Percentiles rank a stretch among this genome's conserved stretches.
These are phyloP conservation scores for Psidium guajava DNA, from an alignment of 345 rosid species.

Conservation along the genomic window DNA sequence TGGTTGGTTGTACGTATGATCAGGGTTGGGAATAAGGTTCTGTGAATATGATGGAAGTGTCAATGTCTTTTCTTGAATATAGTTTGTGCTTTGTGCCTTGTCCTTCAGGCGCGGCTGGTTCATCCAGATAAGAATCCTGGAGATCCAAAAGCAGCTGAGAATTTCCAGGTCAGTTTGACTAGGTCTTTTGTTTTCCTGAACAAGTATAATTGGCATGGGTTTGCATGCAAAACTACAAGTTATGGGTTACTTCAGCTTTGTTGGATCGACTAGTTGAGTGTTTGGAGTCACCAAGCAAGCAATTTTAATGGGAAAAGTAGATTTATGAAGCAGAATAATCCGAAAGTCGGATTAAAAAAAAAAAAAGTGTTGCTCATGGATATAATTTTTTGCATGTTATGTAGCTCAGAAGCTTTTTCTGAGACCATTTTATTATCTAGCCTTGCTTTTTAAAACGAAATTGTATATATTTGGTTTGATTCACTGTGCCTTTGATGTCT, in stretches of 20 bases:
- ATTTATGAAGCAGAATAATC: background rate
- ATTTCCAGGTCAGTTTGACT: constrained; percentile 57
- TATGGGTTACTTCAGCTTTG: background rate
- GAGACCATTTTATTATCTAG: background rate
- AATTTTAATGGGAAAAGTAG: background rate
- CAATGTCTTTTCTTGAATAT: background rate
- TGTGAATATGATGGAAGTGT: background rate
- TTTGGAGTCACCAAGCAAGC: background rate
- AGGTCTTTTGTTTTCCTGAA: background rate
- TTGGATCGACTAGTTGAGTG: background rate
- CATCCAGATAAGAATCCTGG: constrained; percentile 96
- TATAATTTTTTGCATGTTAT: background rate
- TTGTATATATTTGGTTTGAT: background rate
- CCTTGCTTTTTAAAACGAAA: background rate
- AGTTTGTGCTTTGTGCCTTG: background rate
- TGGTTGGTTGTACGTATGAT: background rate
- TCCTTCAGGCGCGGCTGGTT: constrained; percentile 70
- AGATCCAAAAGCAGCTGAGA: constrained; percentile 82
- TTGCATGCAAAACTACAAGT: background rate
- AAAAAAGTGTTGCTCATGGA: background rate
- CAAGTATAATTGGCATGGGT: background rate
- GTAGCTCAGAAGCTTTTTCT: background rate
- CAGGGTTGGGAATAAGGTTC: background rate
- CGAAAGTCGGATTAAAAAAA: background rate
- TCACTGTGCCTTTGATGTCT: constrained; percentile 1